These are phyloP conservation scores for Entoloma clypeatum DNA, from an alignment of 1,284 basidiomycete species.

Conservation along the genomic window DNA sequence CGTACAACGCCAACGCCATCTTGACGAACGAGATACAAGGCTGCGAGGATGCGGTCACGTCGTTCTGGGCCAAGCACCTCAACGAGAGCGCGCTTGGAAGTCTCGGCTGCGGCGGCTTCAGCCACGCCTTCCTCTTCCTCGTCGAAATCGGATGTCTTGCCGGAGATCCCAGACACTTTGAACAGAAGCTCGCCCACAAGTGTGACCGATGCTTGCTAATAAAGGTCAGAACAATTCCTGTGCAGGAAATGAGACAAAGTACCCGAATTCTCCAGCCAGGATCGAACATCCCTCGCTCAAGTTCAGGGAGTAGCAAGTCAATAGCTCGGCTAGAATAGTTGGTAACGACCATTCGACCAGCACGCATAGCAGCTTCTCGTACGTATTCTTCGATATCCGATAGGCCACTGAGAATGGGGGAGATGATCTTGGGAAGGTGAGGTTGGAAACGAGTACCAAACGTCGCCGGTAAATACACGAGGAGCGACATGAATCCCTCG, in stretches of 20 bases:
- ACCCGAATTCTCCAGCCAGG: constrained; percentile 93
- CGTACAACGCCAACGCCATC: constrained; percentile 90
- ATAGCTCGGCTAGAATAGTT: constrained; percentile 94
- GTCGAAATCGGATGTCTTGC: constrained; percentile 74
- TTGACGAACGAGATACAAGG: constrained; percentile 91
- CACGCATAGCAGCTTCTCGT: constrained; percentile 95
- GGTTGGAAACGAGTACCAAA: constrained; percentile 96
- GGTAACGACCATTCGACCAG: constrained; percentile 97
- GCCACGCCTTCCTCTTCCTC: constrained; percentile 75
- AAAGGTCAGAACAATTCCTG: constrained; percentile 10
- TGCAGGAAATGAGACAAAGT: constrained; percentile 25
- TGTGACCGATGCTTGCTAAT: constrained; percentile 89
- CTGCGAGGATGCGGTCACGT: constrained; percentile 87
- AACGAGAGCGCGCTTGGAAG: constrained; percentile 80
- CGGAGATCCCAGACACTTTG: constrained; percentile 97
- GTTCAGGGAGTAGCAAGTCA: constrained; percentile 90
- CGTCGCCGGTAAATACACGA: constrained; percentile 95
- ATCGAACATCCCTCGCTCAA: constrained; percentile 96
- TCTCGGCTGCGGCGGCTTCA: constrained; percentile 67
- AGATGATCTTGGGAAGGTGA: constrained; percentile 91
- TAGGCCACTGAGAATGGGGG: constrained; percentile 89
- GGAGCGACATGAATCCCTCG: constrained; percentile 97
- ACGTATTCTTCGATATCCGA: constrained; percentile 95
- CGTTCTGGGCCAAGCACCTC: constrained; percentile 89
- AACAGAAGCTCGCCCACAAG: constrained; percentile 95